Evolutionary conservation across 2,329 filamentous ascomycete genomes (phyloP).

Genomic region (Colletotrichum truncatum): DNA sequence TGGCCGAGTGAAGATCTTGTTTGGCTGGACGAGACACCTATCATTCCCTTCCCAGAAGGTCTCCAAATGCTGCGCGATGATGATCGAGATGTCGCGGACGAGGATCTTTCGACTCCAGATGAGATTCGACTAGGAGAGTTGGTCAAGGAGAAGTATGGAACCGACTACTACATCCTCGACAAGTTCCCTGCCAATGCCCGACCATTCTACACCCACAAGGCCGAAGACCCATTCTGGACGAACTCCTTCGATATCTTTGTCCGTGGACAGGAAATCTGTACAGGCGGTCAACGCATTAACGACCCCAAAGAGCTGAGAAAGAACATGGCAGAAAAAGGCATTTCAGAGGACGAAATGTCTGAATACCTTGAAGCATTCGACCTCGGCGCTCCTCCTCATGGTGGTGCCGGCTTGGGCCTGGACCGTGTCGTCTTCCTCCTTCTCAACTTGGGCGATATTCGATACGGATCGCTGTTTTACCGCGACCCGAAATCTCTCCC

Average conservation of each 20-base stretch:
- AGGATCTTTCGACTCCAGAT: conserved; percentile 85
- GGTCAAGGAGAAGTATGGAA: conserved; percentile 85
- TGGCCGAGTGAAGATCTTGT: conserved; percentile 89
- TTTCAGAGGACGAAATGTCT: conserved; percentile 84
- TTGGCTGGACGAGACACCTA: conserved; percentile 85
- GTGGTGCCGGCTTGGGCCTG: conserved; percentile 88
- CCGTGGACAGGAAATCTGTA: conserved; percentile 91
- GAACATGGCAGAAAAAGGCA: conserved; percentile 79
- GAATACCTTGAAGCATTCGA: conserved; percentile 92
- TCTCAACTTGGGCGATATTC: conserved; percentile 87
- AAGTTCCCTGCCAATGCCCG: conserved; percentile 88
- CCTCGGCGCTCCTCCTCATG: conserved; percentile 88
- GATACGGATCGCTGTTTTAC: conserved; percentile 86
- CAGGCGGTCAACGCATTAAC: conserved; percentile 93
- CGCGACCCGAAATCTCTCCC: conserved; percentile 90
- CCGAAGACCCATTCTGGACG: conserved; percentile 75
- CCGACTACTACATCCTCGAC: conserved; percentile 94
- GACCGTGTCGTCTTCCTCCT: conserved; percentile 90
- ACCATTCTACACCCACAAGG: conserved; percentile 93
- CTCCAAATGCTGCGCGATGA: conserved; percentile 86
- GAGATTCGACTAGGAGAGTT: conserved; percentile 87
- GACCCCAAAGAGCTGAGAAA: conserved; percentile 77
- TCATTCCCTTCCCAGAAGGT: conserved; percentile 82
- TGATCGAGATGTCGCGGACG: conserved; percentile 77
- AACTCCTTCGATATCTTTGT: conserved; percentile 97